Conservation (phyloP, 148 eudicot species). For the Chenopodium formosanum region DNA sequence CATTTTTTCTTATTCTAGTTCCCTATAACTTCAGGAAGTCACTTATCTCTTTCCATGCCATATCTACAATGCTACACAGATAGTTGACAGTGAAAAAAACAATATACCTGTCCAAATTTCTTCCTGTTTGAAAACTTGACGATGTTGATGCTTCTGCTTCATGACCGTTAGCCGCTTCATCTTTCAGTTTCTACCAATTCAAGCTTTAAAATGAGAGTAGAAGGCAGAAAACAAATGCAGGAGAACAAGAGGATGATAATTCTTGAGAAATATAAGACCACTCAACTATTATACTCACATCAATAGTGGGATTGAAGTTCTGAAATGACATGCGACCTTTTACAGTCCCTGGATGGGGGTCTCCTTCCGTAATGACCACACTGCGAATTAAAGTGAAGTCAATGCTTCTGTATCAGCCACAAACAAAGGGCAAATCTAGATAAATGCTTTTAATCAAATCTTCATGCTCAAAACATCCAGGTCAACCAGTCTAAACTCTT, state of each 20-base stretch:
- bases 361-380: slow-evolving; percentile 87
- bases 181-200: slow-evolving; percentile 65
- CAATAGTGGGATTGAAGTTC: slow-evolving; percentile 83
- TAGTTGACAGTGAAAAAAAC: not conserved
- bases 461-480: not conserved
- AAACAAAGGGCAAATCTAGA: not conserved
- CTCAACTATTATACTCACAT: slow-evolving; percentile 62
- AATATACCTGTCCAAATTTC: slow-evolving; percentile 37
- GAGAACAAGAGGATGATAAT: not conserved
- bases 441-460: not conserved
- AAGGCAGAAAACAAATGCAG: slow-evolving; percentile 17
- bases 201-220: slow-evolving; percentile 37
- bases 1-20: not conserved
- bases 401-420: not conserved
- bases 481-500: not conserved
- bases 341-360: slow-evolving; percentile 72
- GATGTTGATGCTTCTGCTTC: slow-evolving; percentile 47
- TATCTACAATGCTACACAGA: not conserved
- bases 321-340: slow-evolving; percentile 92
- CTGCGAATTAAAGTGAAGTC: slow-evolving; percentile 39
- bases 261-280: slow-evolving; percentile 14
- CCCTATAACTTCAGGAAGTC: not conserved
- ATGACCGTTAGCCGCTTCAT: slow-evolving; percentile 33
- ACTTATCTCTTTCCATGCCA: not conserved
- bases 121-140: slow-evolving; percentile 42